These are phyloP conservation scores for Lepidium sativum DNA, from an alignment of 345 rosid genomes.

Conservation along the genomic window DNA sequence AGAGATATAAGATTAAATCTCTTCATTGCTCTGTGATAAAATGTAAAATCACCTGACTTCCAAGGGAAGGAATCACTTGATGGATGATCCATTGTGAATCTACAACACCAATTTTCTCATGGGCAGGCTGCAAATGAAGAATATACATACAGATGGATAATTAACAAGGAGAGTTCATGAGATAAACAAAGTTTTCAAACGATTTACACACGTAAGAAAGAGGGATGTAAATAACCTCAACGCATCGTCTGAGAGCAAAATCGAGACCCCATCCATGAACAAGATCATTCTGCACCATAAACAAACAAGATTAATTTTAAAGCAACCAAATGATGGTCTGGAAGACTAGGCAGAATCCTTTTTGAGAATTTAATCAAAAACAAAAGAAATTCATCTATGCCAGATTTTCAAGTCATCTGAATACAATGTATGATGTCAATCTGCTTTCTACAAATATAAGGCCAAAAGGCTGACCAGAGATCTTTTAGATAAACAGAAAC, in stretches of 20 bases:
- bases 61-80: conserved; percentile 87
- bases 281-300: conserved; percentile 70
- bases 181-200: not conserved
- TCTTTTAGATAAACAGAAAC: conserved; percentile 29
- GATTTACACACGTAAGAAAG: not conserved
- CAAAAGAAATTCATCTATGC: not conserved
- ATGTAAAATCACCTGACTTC: conserved; percentile 53
- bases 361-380: not conserved
- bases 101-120: conserved; percentile 90
- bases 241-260: conserved; percentile 89
- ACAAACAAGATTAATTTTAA: not conserved
- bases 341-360: not conserved
- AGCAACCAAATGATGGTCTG: not conserved
- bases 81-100: conserved; percentile 98
- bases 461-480: not conserved
- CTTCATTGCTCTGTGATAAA: not conserved
- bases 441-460: not conserved
- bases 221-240: conserved; percentile 42
- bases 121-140: conserved; percentile 62
- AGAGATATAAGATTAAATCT: not conserved
- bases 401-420: not conserved
- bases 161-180: not conserved
- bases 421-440: not conserved
- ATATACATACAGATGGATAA: not conserved
- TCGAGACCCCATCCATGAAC: conserved; percentile 99